Conservation (phyloP, 148 eudicot genomes). For the Silene latifolia region DNA sequence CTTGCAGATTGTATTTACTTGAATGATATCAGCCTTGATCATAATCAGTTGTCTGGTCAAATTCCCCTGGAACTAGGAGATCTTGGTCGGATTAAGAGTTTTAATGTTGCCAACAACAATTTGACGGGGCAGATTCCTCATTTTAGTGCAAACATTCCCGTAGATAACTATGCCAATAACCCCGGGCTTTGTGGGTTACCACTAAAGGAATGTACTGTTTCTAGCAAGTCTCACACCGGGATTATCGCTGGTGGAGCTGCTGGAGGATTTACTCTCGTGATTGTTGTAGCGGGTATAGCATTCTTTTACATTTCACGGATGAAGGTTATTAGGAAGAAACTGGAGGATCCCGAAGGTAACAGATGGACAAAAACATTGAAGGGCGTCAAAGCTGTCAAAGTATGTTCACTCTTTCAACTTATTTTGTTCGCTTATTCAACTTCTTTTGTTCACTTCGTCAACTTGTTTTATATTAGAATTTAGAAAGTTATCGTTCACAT, state of each 20-base stretch:
- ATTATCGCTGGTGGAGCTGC: slow-evolving; percentile 29
- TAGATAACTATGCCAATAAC: slow-evolving; percentile 34
- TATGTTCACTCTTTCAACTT: slow-evolving; percentile 16
- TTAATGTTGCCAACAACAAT: slow-evolving; percentile 37
- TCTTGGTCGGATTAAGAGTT: slow-evolving; percentile 36
- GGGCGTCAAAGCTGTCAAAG: slow-evolving; percentile 45
- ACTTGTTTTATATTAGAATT: background rate
- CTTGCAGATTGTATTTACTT: slow-evolving; percentile 37
- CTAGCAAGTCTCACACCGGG: slow-evolving; percentile 18
- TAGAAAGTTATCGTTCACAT: background rate
- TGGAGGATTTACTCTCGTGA: slow-evolving; percentile 31
- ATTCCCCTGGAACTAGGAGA: slow-evolving; percentile 30
- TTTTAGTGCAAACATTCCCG: background rate
- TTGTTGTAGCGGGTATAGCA: slow-evolving; percentile 25
- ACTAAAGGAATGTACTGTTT: background rate
- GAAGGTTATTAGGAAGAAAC: slow-evolving; percentile 34
- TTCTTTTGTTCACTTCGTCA: no score
- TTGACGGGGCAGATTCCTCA: slow-evolving; percentile 34
- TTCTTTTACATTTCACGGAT: slow-evolving; percentile 29
- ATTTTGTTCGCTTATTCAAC: slow-evolving; percentile 5
- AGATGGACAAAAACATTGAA: slow-evolving; percentile 51
- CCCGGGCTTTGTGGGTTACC: slow-evolving; percentile 38
- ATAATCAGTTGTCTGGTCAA: slow-evolving; percentile 36
- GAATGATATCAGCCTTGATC: slow-evolving; percentile 30
- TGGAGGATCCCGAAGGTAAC: slow-evolving; percentile 47